Percentiles rank a stretch among this genome's conserved stretches.
Evolutionary conservation across 257 asterid genomes (phyloP).

Genomic region (Lycium barbarum): DNA sequence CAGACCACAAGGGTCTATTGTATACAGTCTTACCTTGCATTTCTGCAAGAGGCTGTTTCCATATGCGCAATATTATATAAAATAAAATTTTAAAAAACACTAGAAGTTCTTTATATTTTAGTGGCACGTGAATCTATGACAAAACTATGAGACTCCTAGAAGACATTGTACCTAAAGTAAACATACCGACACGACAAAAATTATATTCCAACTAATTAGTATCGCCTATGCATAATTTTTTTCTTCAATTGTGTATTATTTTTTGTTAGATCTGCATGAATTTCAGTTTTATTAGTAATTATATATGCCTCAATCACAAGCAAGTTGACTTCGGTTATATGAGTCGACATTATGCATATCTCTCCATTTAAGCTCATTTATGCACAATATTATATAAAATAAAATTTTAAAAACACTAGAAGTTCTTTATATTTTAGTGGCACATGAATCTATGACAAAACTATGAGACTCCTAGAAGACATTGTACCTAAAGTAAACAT

Average conservation of each 20-base stretch:
- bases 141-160: background rate
- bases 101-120: background rate
- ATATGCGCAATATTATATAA: no score
- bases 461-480: background rate
- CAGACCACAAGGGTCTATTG: no score
- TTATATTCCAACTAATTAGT: background rate
- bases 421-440: no score
- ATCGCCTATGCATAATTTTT: background rate
- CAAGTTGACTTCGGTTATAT: no score
- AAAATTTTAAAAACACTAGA: no score
- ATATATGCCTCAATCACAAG: no score
- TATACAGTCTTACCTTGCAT: no score
- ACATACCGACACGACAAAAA: background rate
- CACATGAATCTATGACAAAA: background rate
- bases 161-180: background rate
- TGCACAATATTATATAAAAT: no score
- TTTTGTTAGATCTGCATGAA: background rate
- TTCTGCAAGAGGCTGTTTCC: no score
- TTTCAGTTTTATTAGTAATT: no score
- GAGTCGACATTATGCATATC: no score
- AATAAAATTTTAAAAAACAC: background rate
- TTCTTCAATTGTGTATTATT: background rate
- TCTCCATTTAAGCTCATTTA: no score
- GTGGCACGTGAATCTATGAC: background rate
- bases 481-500: background rate